phyloP scores from a whole-genome alignment of 192 early-diverging fungal genomes.

The Coemansia sp. region DNA sequence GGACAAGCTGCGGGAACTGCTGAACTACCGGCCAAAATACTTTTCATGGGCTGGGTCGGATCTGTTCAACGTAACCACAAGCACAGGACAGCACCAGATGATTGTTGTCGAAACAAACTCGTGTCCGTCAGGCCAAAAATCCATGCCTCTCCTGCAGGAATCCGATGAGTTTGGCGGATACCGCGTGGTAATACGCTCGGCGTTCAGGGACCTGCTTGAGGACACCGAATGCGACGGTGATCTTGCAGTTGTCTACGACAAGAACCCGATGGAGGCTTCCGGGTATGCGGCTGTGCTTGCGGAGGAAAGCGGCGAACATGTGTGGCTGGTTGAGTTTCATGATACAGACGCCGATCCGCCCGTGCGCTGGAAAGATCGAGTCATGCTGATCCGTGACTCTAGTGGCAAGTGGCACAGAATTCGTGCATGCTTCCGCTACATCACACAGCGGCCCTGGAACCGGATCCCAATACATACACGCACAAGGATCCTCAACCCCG shows the following conservation, averaged over 20 bases:
- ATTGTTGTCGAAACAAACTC: conserved; percentile 92
- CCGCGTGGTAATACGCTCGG: conserved; percentile 73
- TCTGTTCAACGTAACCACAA: conserved; percentile 85
- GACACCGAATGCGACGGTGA: conserved; percentile 67
- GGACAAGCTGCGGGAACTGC: conserved; percentile 60
- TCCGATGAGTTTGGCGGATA: conserved; percentile 74
- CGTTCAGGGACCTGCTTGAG: conserved; percentile 70
- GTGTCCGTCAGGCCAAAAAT: conserved; percentile 88
- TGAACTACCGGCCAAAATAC: conserved; percentile 70
- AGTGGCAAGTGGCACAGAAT: conserved; percentile 76
- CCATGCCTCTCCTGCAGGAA: conserved; percentile 84
- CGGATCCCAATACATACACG: conserved; percentile 75
- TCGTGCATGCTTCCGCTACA: conserved; percentile 84
- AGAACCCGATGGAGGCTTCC: conserved; percentile 84
- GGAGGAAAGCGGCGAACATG: conserved; percentile 70
- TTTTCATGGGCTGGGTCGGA: conserved; percentile 90
- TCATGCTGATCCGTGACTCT: conserved; percentile 69
- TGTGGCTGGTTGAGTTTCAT: conserved; percentile 79
- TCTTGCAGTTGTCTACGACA: conserved; percentile 82
- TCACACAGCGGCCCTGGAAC: conserved; percentile 88
- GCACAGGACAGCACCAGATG: conserved; percentile 84
- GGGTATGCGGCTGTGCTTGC: conserved; percentile 82
- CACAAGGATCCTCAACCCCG: conserved; percentile 79
- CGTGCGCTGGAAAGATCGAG: conserved; percentile 72
- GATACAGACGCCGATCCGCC: conserved; percentile 71